Evolutionary conservation across 139 green algal species (phyloP).

Genomic region (Coelastrella sp.): DNA sequence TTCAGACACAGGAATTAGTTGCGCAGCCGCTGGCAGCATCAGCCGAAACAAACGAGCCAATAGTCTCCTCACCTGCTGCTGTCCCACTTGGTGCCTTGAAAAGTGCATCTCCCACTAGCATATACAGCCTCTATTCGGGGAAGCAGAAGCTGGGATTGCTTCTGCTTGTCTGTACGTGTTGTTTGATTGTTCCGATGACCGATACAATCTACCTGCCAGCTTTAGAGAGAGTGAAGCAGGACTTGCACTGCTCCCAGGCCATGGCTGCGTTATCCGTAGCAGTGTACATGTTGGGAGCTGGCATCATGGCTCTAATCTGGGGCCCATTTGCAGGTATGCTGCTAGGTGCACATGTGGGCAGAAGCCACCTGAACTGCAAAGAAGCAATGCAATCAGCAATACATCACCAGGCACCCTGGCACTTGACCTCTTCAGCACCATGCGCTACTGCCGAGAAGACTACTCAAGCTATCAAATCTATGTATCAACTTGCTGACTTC

Average conservation of each 20-base stretch:
- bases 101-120: not conserved
- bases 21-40: too few relatives aligned
- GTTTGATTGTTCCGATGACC: not conserved
- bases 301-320: not conserved
- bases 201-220: constrained; percentile 8
- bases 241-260: constrained; percentile 10
- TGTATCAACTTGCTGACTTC: too few relatives aligned
- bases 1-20: too few relatives aligned
- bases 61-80: too few relatives aligned
- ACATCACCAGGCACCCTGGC: not conserved
- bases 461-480: too few relatives aligned
- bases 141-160: not conserved
- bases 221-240: not conserved
- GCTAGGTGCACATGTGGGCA: not conserved
- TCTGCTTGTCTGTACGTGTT: not conserved
- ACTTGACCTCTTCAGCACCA: not conserved
- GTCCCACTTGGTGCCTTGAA: too few relatives aligned
- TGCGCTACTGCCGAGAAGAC: not conserved
- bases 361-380: not conserved
- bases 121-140: not conserved
- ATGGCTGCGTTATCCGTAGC: constrained; percentile 4
- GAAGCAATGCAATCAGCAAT: not conserved
- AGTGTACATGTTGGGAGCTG: constrained; percentile 15
- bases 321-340: not conserved
- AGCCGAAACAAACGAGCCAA: too few relatives aligned